These are phyloP conservation scores for Mycosphaerella sp. DNA, from an alignment of 2,329 filamentous ascomycete genomes.

Conservation along the genomic window DNA sequence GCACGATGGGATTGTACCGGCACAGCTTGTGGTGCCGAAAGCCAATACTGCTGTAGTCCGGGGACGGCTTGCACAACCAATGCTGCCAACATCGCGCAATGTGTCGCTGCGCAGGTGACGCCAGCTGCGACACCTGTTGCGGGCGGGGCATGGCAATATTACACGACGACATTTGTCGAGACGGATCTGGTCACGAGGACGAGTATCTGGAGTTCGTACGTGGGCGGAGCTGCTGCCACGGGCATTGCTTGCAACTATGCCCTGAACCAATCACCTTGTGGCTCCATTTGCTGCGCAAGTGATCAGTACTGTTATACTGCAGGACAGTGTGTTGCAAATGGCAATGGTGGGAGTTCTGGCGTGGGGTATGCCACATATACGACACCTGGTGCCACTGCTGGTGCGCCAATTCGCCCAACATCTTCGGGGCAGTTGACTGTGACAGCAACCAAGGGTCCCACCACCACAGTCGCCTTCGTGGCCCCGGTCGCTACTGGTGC, in stretches of 20 bases:
- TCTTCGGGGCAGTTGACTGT: slow-evolving; percentile 52
- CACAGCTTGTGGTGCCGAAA: slow-evolving; percentile 47
- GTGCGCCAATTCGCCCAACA: slow-evolving; percentile 47
- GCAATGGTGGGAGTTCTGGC: slow-evolving; percentile 41
- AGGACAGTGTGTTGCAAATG: slow-evolving; percentile 53
- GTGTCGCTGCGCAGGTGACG: slow-evolving; percentile 28
- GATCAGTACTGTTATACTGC: slow-evolving; percentile 60
- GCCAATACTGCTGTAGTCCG: slow-evolving; percentile 46
- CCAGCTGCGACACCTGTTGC: slow-evolving; percentile 27
- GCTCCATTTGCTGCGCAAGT: slow-evolving; percentile 62
- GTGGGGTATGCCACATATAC: slow-evolving; percentile 47
- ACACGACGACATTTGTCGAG: slow-evolving; percentile 53
- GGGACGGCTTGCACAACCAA: slow-evolving; percentile 48
- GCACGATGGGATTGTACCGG: slow-evolving; percentile 39
- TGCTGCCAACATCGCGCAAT: slow-evolving; percentile 44
- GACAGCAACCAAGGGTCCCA: slow-evolving; percentile 42
- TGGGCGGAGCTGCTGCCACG: slow-evolving; percentile 29
- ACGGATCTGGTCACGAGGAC: slow-evolving; percentile 50
- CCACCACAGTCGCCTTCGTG: slow-evolving; percentile 45
- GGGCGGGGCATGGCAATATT: slow-evolving; percentile 49
- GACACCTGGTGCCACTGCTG: slow-evolving; percentile 49
- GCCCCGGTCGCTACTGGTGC: slow-evolving; percentile 51
- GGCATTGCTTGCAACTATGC: slow-evolving; percentile 42
- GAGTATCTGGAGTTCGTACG: slow-evolving; percentile 47
- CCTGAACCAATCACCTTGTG: slow-evolving; percentile 54